Evolutionary conservation across 2,329 filamentous ascomycete species (phyloP).

Genomic region (Ilyonectria destructans): DNA sequence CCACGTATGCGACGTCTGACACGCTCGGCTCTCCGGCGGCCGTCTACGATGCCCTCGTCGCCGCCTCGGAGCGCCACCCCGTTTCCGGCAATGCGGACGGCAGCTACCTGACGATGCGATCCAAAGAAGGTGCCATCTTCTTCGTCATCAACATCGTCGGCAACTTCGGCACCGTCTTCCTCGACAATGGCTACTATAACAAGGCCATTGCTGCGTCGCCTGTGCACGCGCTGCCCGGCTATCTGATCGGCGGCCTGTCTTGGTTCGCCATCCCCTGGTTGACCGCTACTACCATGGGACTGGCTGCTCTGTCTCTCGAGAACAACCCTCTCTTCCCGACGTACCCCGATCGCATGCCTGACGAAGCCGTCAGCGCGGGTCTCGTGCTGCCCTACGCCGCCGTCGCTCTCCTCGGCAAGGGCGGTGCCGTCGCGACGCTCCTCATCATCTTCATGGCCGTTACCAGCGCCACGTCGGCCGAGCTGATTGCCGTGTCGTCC

Average conservation of each 20-base stretch:
- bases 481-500: conserved; percentile 86
- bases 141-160: conserved; percentile 92
- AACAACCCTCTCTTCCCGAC: conserved; percentile 53
- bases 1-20: conserved; percentile 82
- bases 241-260: conserved; percentile 87
- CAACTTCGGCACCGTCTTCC: conserved; percentile 88
- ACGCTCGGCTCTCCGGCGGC: conserved; percentile 81
- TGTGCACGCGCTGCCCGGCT: conserved; percentile 89
- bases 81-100: conserved; percentile 86
- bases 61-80: conserved; percentile 79
- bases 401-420: conserved; percentile 79
- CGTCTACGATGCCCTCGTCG: conserved; percentile 84
- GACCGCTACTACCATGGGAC: conserved; percentile 89
- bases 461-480: conserved; percentile 69
- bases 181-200: conserved; percentile 93
- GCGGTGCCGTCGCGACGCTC: conserved; percentile 43
- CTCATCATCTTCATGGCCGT: conserved; percentile 49
- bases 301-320: conserved; percentile 86
- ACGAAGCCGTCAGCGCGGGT: conserved; percentile 82
- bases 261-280: conserved; percentile 98
- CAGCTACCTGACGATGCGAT: conserved; percentile 88
- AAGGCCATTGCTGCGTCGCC: conserved; percentile 93
- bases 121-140: conserved; percentile 83
- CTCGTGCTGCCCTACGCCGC: conserved; percentile 89
- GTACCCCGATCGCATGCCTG: conserved; percentile 63